Evolutionary conservation across 2,329 filamentous ascomycete genomes (phyloP), one percentile per base, ranked within the genome.

Genomic region (Exophiala spinifera): DNA sequence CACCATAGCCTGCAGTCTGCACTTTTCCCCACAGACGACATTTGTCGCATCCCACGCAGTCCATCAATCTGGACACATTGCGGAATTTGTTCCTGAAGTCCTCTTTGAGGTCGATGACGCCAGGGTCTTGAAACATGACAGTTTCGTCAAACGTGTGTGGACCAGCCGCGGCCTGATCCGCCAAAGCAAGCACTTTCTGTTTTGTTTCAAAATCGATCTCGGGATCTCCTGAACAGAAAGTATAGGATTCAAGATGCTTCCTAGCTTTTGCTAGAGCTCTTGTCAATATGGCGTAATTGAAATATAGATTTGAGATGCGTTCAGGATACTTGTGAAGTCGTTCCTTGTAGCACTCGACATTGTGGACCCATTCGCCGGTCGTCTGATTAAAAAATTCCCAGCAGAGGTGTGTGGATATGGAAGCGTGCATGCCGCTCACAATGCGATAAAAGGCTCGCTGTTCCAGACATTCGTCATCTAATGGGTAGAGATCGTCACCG

Each of bases 391-490:
- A 77, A 66, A 94, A 96, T 66, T 97, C 88, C 85, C 88, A 94
- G 80, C 94, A 99, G 39, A 99, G 78, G 72, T 99, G 94, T 0
- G 91, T 89, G 61, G 90, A 96, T 70, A 99, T 99, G 61, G 91
- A 96, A 14, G 94, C 90, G 71, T 99, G 94, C 94, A 99, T 96
- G 40, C 94, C 94, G 48, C 91, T 96, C 59, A 99, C 84, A 60
- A 99, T 85, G 5, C 91, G 83, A 74, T 97, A 94, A 71, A 99
- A 99, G 34, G 97, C 94, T n/a, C 94, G 87, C 79, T 99, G 97
- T 77, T 99, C 94, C 20, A 99, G 76, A 66, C 94, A 99, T 67
- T 96, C 89, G 63, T 96, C 91, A 63, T 96, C 91, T 45, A 85
- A 79, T 61, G 94, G 88, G 46, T 92, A 76, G 6, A 53, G 39